These are phyloP conservation scores for Pterocarpus macrocarpus DNA, from an alignment of 306 rosid species.

Conservation along the genomic window DNA sequence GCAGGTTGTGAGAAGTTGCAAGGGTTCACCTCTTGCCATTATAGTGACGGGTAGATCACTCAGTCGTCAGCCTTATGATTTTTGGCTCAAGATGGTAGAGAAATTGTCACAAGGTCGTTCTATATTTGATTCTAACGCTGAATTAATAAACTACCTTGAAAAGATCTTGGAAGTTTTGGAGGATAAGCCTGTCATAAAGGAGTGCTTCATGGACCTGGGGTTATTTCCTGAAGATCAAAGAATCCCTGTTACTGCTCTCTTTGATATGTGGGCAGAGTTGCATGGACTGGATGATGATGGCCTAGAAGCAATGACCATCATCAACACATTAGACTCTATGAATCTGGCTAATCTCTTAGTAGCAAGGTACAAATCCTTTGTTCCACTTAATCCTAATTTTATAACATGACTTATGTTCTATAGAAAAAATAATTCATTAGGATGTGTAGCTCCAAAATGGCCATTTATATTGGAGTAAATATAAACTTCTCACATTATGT, in stretches of 20 bases:
- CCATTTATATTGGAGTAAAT: neutral
- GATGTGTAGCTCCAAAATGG: conserved; percentile 5
- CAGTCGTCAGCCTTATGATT: conserved; percentile 35
- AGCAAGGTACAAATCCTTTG: conserved; percentile 58
- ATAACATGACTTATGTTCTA: conserved; percentile 3
- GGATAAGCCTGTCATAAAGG: conserved; percentile 50
- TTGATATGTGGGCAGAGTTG: conserved; percentile 67
- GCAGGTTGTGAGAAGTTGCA: conserved; percentile 65
- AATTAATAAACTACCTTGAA: conserved; percentile 55
- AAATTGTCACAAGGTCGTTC: conserved; percentile 55
- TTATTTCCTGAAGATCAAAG: conserved; percentile 73
- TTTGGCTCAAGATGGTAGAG: conserved; percentile 54
- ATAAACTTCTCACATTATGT: neutral
- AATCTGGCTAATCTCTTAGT: conserved; percentile 56
- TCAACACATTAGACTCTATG: conserved; percentile 48
- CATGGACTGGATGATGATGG: conserved; percentile 55
- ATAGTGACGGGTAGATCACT: conserved; percentile 61
- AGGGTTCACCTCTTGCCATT: conserved; percentile 67
- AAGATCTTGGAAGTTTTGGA: conserved; percentile 59
- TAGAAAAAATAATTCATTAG: conserved; percentile 13
- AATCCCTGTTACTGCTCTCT: conserved; percentile 57
- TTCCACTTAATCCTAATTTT: neutral
- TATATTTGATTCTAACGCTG: conserved; percentile 51
- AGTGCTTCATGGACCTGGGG: conserved; percentile 80
- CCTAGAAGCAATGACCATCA: conserved; percentile 47